phyloP scores from a whole-genome alignment of 306 rosid species.

The Canavalia ensiformis region DNA sequence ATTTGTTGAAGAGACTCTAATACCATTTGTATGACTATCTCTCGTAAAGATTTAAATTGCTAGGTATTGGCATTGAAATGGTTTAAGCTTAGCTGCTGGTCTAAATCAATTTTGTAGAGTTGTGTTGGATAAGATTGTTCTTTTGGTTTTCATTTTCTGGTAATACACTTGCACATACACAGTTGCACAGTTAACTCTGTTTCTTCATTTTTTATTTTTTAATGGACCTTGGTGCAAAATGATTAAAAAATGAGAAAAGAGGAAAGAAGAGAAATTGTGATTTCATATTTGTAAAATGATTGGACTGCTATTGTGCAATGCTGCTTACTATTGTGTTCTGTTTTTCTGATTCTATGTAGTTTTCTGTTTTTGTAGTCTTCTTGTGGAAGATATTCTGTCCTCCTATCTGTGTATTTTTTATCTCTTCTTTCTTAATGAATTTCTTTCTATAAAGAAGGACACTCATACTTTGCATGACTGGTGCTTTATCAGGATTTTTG shows the following conservation, averaged over 20 bases:
- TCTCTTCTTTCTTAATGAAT: constrained; percentile 12
- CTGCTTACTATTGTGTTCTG: neutral
- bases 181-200: neutral
- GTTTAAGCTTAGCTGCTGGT: constrained; percentile 17
- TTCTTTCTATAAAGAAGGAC: neutral
- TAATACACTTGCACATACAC: neutral
- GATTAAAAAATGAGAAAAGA: neutral
- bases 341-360: constrained; percentile 17
- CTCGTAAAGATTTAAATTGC: neutral
- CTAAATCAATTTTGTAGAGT: constrained; percentile 17
- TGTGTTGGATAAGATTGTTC: constrained; percentile 8
- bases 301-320: constrained; percentile 21
- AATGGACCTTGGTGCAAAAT: constrained; percentile 8
- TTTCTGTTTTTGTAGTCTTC: constrained; percentile 16
- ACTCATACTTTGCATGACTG: constrained; percentile 1
- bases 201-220: neutral
- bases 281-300: neutral
- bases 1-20: constrained; percentile 12
- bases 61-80: neutral
- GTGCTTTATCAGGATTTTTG: constrained; percentile 24
- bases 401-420: neutral
- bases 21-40: constrained; percentile 1
- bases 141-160: constrained; percentile 22
- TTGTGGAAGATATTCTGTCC: constrained; percentile 11
- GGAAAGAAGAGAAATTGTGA: neutral